Evolutionary conservation across 306 rosid species (phyloP).

Genomic region (Mucuna pruriens): DNA sequence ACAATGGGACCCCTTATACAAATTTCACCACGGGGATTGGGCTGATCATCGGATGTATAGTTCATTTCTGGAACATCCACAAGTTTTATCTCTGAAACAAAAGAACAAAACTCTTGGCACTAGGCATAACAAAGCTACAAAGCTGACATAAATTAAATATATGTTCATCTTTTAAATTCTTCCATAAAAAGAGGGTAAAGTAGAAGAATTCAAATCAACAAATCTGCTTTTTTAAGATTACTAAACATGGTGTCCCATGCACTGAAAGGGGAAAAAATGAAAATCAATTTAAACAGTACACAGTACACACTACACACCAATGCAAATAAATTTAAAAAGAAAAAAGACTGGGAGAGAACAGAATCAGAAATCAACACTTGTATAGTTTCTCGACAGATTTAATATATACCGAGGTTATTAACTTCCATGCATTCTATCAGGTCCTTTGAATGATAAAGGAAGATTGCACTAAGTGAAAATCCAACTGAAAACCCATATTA

Average conservation of each 20-base stretch:
- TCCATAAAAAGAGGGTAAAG: not conserved
- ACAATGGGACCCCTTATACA: conserved; percentile 95
- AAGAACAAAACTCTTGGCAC: conserved; percentile 38
- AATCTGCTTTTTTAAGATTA: not conserved
- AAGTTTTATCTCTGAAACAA: conserved; percentile 89
- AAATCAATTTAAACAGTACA: too few relatives aligned
- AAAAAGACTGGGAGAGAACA: not conserved
- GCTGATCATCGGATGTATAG: conserved; percentile 85
- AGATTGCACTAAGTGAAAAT: not conserved
- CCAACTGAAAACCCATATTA: not conserved
- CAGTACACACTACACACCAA: not conserved
- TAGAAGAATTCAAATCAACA: not conserved
- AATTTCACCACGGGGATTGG: conserved; percentile 98
- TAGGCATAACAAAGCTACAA: conserved; percentile 15
- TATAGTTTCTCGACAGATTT: not conserved
- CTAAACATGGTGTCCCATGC: not conserved
- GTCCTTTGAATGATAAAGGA: conserved; percentile 29
- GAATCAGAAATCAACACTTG: not conserved
- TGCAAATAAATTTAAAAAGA: not conserved
- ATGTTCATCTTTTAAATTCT: conserved; percentile 27
- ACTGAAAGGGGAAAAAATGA: not conserved
- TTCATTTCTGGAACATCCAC: conserved; percentile 98
- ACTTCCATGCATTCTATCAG: conserved; percentile 5
- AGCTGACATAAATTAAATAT: conserved; percentile 24
- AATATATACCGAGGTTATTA: not conserved